Base-by-base conservation (phyloP, 2,329 filamentous ascomycete species). In the Fusarium sp. region DNA sequence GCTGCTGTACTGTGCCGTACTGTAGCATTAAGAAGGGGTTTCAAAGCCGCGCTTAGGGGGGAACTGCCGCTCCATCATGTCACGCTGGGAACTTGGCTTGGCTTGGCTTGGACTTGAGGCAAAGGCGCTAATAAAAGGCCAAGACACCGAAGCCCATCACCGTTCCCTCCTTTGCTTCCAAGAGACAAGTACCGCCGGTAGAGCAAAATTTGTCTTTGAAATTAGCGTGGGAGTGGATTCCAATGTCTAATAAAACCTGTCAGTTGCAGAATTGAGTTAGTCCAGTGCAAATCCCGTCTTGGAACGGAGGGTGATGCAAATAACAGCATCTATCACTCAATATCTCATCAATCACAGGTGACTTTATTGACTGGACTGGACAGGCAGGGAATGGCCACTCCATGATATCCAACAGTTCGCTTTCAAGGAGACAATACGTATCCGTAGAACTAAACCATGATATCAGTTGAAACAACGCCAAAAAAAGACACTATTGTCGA, bases 101-200 rank as follows among this genome's bases (percentile, higher is more conserved):
- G 14, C 39, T 38, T n/a, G 18, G 35, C 36, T 28, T 31, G 15
- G 24, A 31, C 51, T 31, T 31, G 36, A 36, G 20, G 44, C 58
- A 56, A 49, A 71, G 66, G 41, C 49, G 67, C 67, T 49, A 45
- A 65, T 49, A 45, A 65, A 65, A 36, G 51, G 49, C 51, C 49
- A 74, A 64, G 66, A 67, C 71, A 71, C 55, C 73, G 61, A 42
- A 58, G 39, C 24, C 41, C 35, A 55, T 49, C 54, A 65, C 54
- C 59, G 44, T 67, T 58, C 64, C 42, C 66, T 68, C 31, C 35
- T 31, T 51, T n/a, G 22, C 63, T 39, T 58, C 52, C 31, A 55
- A 55, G 64, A 57, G 52, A 52, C 58, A 58, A 48, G 51, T 54
- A 22, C 51, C 47, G 45, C 42, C 49, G 17, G 49, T 67, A 38